A percentile compares a stretch with the other conserved stretches of the same genome.
These are phyloP conservation scores for Letharia lupina DNA, from an alignment of 495 filamentous ascomycete genomes.

Conservation along the genomic window DNA sequence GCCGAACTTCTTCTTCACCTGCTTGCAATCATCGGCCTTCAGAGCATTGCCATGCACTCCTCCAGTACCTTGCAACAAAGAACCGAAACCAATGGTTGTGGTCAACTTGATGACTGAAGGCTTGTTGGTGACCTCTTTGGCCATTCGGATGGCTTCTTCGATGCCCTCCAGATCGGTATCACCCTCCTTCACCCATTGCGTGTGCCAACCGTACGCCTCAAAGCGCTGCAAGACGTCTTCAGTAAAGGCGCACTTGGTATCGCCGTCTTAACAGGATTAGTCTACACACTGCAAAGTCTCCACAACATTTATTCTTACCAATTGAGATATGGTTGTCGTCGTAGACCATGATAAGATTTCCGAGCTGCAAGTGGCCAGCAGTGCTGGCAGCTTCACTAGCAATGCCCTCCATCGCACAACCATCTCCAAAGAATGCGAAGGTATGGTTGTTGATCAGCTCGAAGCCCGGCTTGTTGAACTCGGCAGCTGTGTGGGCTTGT, in stretches of 20 bases:
- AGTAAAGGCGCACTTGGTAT: slow-evolving; percentile 92
- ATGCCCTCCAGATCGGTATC: slow-evolving; percentile 84
- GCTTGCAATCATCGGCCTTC: slow-evolving; percentile 84
- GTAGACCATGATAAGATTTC: slow-evolving; percentile 93
- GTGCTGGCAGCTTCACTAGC: slow-evolving; percentile 84
- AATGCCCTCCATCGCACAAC: slow-evolving; percentile 97
- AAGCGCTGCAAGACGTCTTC: slow-evolving; percentile 95
- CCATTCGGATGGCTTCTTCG: slow-evolving; percentile 77
- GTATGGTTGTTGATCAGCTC: slow-evolving; percentile 94
- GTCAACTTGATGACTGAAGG: slow-evolving; percentile 93
- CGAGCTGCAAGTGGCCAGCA: slow-evolving; percentile 93
- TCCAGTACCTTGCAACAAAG: slow-evolving; percentile 82
- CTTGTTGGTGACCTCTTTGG: slow-evolving; percentile 86
- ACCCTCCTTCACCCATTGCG: slow-evolving; percentile 75
- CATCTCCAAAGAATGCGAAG: slow-evolving; percentile 93
- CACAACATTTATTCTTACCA: slow-evolving; percentile 39
- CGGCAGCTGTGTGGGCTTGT: slow-evolving; percentile 77
- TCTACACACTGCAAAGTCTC: background rate
- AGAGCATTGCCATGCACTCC: slow-evolving; percentile 93
- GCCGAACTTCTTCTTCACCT: slow-evolving; percentile 87
- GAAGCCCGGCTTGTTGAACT: slow-evolving; percentile 96
- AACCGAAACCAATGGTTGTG: slow-evolving; percentile 97
- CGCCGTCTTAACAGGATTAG: slow-evolving; percentile 54
- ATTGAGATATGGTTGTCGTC: slow-evolving; percentile 99
- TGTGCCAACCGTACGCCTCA: slow-evolving; percentile 97